Base-by-base conservation (phyloP, 2,329 filamentous ascomycete genomes). In the Verruconis gallopava region DNA sequence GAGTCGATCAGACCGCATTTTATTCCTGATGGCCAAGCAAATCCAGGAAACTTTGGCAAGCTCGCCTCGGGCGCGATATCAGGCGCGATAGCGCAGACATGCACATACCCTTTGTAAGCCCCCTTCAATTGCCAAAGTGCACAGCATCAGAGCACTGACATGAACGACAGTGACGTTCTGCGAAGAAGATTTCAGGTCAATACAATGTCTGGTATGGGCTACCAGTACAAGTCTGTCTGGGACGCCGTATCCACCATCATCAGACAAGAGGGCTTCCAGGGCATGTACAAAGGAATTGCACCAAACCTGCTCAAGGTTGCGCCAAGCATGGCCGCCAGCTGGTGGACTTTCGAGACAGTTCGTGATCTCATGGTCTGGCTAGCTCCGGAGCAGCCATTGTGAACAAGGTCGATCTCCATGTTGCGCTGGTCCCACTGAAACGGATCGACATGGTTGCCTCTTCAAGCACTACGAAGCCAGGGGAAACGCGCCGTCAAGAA, bases 141-240 rank as follows among this genome's bases (percentile, higher is more conserved):
- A n/a, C 5, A 21, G 20, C 5, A 43, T n/a, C 22, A n/a, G n/a
- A n/a, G n/a, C n/a, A n/a, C n/a, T n/a, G n/a, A n/a, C n/a, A n/a
- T n/a, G n/a, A n/a, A n/a, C n/a, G n/a, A n/a, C 42, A 91, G 85
- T 58, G 88, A 94, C 57, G 89, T 98, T 2, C 71, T 98, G 42
- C 83, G 91, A 21, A 79, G 91, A 46, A 77, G 91, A 39, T 98
- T 98, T 60, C 91, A 98, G 58, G 91, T 98, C 66, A 98, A 98
- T 64, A 95, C 91, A 42, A 98, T 98, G 91, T 85, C 83, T 37
- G 91, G 91, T 40, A 89, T 98, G 79, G 91, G 91, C 39, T 96
- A 95, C 63, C 77, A 89, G 58, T 98, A 98, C 67, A 86, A 83
- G 54, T 81, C 79, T 4, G 80, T 98, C 34, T 71, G 76, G 47